Base-by-base conservation (phyloP, 768 basidiomycete species). In the Nidularia sp. region DNA sequence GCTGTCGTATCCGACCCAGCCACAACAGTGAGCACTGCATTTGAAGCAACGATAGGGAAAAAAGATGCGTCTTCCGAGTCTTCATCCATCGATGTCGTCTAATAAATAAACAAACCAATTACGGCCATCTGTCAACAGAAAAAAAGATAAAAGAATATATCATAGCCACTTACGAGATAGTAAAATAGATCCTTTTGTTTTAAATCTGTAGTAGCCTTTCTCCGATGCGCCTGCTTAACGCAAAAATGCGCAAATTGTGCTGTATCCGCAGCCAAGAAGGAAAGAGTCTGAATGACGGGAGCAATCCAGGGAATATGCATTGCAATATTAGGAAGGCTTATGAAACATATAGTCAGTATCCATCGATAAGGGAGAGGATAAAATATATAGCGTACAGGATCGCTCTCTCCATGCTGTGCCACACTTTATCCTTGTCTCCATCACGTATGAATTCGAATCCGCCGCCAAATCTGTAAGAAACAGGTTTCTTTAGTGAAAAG, bases 1-100 rank as follows among this genome's bases (percentile, higher is more conserved):
- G 75, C 67, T 13, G 74, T 72, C 1, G 80, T 81, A 55, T 81
- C 80, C 22, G 77, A 66, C 7, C 80, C 80, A 8, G 78, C 79
- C 9, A 64, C 54, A 45, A 69, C 65, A 13, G 29, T n/a, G 8
- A 43, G 22, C 39, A 31, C 12, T n/a, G 49, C 36, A 36, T 44
- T 10, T 36, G 34, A 50, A 39, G 29, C 13, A 25, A 31, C 12
- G 29, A 39, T 50, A 43, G 7, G 18, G 47, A 32, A 48, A 13
- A n/a, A 10, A 12, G 47, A 9, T 7, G 33, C 12, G 2, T 48
- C n/a, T 13, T 34, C 47, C 33, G 33, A 48, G 13, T 48, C 9
- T n/a, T 45, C 13, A 45, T n/a, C 10, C 25, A 9, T n/a, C 25
- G 25, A n/a, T 45, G 44, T 45, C 12, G 25, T 9, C 25, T 25